Percentiles rank a stretch among this genome's conserved stretches.
Conservation (phyloP, 2,329 filamentous ascomycete species). For the Fusarium fujikuroi region DNA sequence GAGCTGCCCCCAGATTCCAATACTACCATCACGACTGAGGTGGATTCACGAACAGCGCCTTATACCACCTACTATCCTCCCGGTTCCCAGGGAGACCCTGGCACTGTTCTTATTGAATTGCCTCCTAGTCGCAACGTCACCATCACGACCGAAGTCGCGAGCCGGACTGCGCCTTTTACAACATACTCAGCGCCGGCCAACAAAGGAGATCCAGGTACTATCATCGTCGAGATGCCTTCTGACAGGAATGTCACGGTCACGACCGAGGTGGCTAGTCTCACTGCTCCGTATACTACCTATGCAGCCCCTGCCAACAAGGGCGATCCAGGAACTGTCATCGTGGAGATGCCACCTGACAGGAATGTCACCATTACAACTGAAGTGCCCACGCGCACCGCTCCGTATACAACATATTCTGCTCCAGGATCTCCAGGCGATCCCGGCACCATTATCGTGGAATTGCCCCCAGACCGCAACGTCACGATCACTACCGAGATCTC, state of each 20-base stretch:
- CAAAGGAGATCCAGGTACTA: slow-evolving; percentile 7
- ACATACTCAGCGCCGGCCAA: slow-evolving; percentile 5
- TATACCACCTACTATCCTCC: slow-evolving; percentile 11
- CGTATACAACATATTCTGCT: slow-evolving; percentile 16
- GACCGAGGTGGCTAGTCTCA: not conserved
- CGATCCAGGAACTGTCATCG: slow-evolving; percentile 13
- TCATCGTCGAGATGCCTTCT: slow-evolving; percentile 9
- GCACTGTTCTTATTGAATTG: slow-evolving; percentile 11
- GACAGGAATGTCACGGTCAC: slow-evolving; percentile 3
- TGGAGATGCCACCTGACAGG: slow-evolving; percentile 4
- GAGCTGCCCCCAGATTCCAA: slow-evolving; percentile 14
- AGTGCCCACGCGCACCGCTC: not conserved
- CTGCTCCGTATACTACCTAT: slow-evolving; percentile 4
- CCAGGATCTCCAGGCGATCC: slow-evolving; percentile 10
- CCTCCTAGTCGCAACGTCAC: slow-evolving; percentile 4
- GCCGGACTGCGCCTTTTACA: slow-evolving; percentile 8
- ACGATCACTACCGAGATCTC: slow-evolving; percentile 22
- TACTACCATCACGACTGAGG: slow-evolving; percentile 16
- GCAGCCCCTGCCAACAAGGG: not conserved
- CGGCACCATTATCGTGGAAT: slow-evolving; percentile 17
- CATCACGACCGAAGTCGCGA: slow-evolving; percentile 7
- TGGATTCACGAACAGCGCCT: not conserved
- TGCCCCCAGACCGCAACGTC: slow-evolving; percentile 15
- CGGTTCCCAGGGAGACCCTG: not conserved
- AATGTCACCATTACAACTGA: slow-evolving; percentile 22